A percentile compares a stretch with the other conserved stretches of the same genome.
These are phyloP conservation scores for Termitomyces sp. DNA, from an alignment of 768 basidiomycete genomes.

Conservation along the genomic window DNA sequence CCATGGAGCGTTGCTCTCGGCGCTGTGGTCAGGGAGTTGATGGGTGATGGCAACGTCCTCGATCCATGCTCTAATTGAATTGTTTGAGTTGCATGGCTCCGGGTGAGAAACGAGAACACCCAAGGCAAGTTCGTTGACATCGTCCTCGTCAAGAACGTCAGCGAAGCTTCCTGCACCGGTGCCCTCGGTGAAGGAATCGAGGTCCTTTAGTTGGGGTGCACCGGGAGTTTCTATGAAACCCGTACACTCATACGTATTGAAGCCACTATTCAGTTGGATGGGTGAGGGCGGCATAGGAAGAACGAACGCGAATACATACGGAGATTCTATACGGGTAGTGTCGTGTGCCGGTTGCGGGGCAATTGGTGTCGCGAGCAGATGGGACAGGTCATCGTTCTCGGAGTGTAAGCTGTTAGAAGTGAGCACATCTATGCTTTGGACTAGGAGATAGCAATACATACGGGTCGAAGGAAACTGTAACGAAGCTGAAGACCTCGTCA, in stretches of 20 bases:
- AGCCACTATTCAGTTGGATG: conserved; percentile 6
- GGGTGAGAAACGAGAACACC: conserved; percentile 31
- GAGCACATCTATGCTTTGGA: not conserved
- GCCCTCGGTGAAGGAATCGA: conserved; percentile 60
- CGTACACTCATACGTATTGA: conserved; percentile 3
- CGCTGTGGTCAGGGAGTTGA: conserved; percentile 12
- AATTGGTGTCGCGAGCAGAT: conserved; percentile 9
- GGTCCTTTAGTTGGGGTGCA: conserved; percentile 51
- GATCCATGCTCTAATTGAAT: conserved; percentile 41
- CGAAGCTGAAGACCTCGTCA: not conserved
- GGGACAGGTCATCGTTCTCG: not conserved
- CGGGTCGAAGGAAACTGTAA: conserved; percentile 4
- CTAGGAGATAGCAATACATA: not conserved
- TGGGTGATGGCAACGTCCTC: conserved; percentile 26
- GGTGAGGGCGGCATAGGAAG: not conserved
- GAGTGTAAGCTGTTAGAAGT: not conserved
- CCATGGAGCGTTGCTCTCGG: conserved; percentile 13
- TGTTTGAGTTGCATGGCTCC: conserved; percentile 20
- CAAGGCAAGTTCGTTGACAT: conserved; percentile 25
- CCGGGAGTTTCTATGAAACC: conserved; percentile 28
- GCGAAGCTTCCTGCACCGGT: conserved; percentile 47
- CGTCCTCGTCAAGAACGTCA: conserved; percentile 37
- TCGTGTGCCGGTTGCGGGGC: conserved; percentile 3
- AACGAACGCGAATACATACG: conserved; percentile 13
- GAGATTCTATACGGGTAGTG: conserved; percentile 9